phyloP scores from a whole-genome alignment of 1,284 basidiomycete species.

The Apiotrichum veenhuisii region DNA sequence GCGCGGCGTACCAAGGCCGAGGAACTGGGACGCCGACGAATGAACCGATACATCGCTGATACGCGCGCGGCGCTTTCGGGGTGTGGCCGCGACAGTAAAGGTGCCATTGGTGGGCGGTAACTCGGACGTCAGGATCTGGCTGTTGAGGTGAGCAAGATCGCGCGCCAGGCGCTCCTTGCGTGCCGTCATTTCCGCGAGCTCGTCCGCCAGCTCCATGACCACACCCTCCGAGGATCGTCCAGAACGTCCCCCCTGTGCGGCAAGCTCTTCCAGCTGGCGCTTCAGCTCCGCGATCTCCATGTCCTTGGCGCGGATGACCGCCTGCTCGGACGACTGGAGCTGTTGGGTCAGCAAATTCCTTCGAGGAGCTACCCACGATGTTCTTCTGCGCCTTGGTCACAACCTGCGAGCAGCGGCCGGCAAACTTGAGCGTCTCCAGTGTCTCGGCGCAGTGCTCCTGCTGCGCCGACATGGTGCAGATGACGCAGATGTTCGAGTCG shows the following conservation, averaged over 20 bases:
- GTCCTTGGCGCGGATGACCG: conserved; percentile 51
- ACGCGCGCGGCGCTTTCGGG: conserved; percentile 39
- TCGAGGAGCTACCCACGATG: conserved; percentile 39
- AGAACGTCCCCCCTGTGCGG: neutral
- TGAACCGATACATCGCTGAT: conserved; percentile 45
- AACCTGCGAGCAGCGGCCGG: conserved; percentile 56
- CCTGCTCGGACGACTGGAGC: conserved; percentile 44
- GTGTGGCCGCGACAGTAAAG: conserved; percentile 21
- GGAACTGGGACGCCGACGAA: conserved; percentile 19
- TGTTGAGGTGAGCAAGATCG: conserved; percentile 45
- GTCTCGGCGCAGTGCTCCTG: conserved; percentile 55
- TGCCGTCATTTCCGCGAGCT: conserved; percentile 42
- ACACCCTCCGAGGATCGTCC: neutral
- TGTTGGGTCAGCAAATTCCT: conserved; percentile 13
- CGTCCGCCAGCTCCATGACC: conserved; percentile 36
- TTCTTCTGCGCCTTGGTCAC: conserved; percentile 57
- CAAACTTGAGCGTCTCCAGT: conserved; percentile 58
- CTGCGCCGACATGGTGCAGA: conserved; percentile 54
- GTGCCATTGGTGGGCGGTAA: conserved; percentile 25
- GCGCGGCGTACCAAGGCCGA: conserved; percentile 31
- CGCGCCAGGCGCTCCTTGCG: conserved; percentile 37
- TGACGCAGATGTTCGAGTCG: conserved; percentile 57
- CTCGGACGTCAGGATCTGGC: conserved; percentile 46
- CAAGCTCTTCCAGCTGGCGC: conserved; percentile 36
- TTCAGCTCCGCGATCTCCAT: conserved; percentile 50